Evolutionary conservation across 2,329 filamentous ascomycete species (phyloP).

Genomic region (Monilinia aucupariae): DNA sequence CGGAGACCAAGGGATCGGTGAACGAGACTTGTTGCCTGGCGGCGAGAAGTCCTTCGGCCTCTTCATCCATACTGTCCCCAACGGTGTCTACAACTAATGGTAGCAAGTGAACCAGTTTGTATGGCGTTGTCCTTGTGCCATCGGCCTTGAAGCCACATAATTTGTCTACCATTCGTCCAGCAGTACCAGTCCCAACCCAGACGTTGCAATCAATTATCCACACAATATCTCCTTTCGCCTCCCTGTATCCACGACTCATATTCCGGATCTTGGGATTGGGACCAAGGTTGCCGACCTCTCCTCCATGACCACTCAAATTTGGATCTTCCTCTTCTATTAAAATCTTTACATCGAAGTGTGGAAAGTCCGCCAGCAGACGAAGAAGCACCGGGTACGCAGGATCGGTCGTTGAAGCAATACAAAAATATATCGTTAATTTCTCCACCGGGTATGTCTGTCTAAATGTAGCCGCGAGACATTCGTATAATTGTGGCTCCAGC

Average conservation of each 20-base stretch:
- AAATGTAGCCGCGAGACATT: slow-evolving; percentile 84
- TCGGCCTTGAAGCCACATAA: slow-evolving; percentile 62
- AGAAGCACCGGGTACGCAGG: slow-evolving; percentile 71
- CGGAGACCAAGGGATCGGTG: slow-evolving; percentile 34
- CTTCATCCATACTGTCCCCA: slow-evolving; percentile 32
- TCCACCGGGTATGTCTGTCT: slow-evolving; percentile 71
- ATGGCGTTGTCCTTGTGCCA: slow-evolving; percentile 49
- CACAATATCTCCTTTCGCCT: slow-evolving; percentile 79
- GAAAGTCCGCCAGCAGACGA: slow-evolving; percentile 67
- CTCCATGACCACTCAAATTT: slow-evolving; percentile 51
- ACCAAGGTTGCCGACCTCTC: slow-evolving; percentile 58
- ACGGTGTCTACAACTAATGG: slow-evolving; percentile 80
- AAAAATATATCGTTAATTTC: slow-evolving; percentile 76
- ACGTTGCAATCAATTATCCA: slow-evolving; percentile 98
- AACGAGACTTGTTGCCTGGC: slow-evolving; percentile 25
- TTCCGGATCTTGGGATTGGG: slow-evolving; percentile 99
- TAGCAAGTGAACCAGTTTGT: slow-evolving; percentile 93
- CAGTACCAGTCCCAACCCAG: slow-evolving; percentile 75
- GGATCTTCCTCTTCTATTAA: slow-evolving; percentile 80
- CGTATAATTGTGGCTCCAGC: slow-evolving; percentile 81
- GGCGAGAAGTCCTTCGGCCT: slow-evolving; percentile 27
- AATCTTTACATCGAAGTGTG: slow-evolving; percentile 63
- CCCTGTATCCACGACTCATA: slow-evolving; percentile 86
- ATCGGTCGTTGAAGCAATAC: slow-evolving; percentile 68
- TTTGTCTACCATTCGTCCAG: slow-evolving; percentile 83